Evolutionary conservation across 495 filamentous ascomycete genomes (phyloP), one percentile per base, ranked within the genome.

Genomic region (Thermothielavioides terrestris): DNA sequence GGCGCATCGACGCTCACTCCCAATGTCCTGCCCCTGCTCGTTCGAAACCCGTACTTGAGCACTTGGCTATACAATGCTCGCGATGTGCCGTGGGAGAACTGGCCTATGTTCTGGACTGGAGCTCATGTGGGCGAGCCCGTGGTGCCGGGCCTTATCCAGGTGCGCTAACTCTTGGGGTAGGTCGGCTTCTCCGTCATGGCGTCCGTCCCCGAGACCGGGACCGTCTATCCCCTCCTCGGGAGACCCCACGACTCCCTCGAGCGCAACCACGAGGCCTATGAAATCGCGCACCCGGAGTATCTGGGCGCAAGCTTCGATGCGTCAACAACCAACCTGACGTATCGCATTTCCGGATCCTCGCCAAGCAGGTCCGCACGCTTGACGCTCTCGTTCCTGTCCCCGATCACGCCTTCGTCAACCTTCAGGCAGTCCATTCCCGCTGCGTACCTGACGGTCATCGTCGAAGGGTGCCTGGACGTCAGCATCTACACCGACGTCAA

Each of bases 21-120:
- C 21, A 86, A 88, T 1, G 86, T 94, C 6, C 68, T 97, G 35
- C 91, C 91, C 8, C 72, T 97, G 61, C 81, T 86, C 53, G 90
- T 97, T 27, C 82, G 91, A 23, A 95, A 87, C 60, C 91, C 91
- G 15, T 97, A 97, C 64, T 71, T 95, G 32, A 94, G 86, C 58
- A 85, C 89, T 11, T 95, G 90, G 89, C 65, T 94, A 42, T 76
- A 76, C 10, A 77, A 84, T 69, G 88, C 88, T 28, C 79, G 91
- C 40, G 80, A 85, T 12, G 73, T 71, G 17, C 91, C 91, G n/a
- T 97, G 91, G 90, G 76, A 80, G 28, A 80, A 80, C 63, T 97
- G 91, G 90, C 91, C 90, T 23, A 94, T 94, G 53, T 97, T 97
- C 64, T 97, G 84, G 75, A 94, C 87, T 12, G 89, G 91, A 17